A percentile compares a stretch with the other conserved stretches of the same genome.
Conservation (phyloP, 352 stramenopile genomes). For the Pythium aristosporum region DNA sequence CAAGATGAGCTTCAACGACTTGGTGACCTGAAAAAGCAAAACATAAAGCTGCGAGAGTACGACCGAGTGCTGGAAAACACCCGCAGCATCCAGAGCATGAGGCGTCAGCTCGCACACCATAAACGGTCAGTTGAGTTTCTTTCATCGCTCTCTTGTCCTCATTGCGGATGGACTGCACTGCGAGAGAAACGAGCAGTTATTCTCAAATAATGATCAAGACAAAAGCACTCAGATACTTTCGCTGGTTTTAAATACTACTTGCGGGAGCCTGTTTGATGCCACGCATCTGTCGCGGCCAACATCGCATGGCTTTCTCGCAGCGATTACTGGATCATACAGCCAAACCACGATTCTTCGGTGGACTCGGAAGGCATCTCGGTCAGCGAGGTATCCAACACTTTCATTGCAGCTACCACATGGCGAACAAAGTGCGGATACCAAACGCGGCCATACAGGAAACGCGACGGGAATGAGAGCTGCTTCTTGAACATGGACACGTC, state of each 20-base stretch:
- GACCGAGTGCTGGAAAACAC: conserved; percentile 33
- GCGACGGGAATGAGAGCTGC: conserved; percentile 68
- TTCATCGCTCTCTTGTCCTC: conserved; percentile 37
- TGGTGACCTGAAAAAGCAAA: conserved; percentile 30
- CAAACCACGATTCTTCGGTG: conserved; percentile 57
- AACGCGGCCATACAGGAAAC: conserved; percentile 79
- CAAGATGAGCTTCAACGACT: conserved; percentile 25
- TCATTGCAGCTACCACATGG: conserved; percentile 73
- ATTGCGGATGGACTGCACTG: conserved; percentile 23
- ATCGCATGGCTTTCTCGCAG: neutral
- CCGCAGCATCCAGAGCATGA: conserved; percentile 23
- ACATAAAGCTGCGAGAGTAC: conserved; percentile 37
- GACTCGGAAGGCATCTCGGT: conserved; percentile 31
- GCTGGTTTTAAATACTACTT: conserved; percentile 24
- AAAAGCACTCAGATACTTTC: conserved; percentile 2
- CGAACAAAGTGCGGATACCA: conserved; percentile 73
- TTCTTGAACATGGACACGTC: conserved; percentile 64
- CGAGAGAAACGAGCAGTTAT: neutral
- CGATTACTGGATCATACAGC: conserved; percentile 60
- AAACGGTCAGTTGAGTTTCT: conserved; percentile 45
- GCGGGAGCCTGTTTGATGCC: neutral
- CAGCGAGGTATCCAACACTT: conserved; percentile 51
- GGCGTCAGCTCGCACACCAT: conserved; percentile 27
- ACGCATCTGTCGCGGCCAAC: neutral
- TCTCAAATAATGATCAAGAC: neutral